Conservation (phyloP, 805 yeast species). For the Yarrowia porcina region DNA sequence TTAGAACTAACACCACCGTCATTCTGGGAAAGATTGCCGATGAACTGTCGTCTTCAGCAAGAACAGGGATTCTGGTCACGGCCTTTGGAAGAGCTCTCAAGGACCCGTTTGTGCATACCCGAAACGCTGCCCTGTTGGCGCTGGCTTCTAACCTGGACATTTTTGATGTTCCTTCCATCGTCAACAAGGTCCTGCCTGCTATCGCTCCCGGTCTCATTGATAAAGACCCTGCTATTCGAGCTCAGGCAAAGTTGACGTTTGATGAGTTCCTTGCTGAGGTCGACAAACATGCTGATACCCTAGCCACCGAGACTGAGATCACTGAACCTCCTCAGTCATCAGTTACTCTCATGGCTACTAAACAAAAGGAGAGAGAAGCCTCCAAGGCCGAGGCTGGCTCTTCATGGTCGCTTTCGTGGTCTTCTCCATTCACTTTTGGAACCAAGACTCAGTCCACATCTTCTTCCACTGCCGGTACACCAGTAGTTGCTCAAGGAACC, state of each 20-base stretch:
- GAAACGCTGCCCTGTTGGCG: slow-evolving; percentile 73
- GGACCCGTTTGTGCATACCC: slow-evolving; percentile 73
- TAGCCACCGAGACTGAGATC: slow-evolving; percentile 7
- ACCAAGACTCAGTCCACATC: slow-evolving; percentile 18
- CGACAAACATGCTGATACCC: slow-evolving; percentile 33
- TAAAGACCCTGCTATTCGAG: slow-evolving; percentile 62
- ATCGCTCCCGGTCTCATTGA: slow-evolving; percentile 83
- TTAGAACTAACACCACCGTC: slow-evolving; percentile 72
- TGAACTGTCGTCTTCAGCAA: slow-evolving; percentile 51
- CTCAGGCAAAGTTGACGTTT: slow-evolving; percentile 67
- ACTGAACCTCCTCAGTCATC: slow-evolving; percentile 16
- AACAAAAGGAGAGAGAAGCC: slow-evolving; percentile 9
- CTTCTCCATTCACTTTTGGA: slow-evolving; percentile 16
- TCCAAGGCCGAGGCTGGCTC: slow-evolving; percentile 1
- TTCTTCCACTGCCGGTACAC: slow-evolving; percentile 3
- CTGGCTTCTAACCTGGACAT: slow-evolving; percentile 60
- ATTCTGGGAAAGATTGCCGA: slow-evolving; percentile 64
- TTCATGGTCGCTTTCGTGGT: slow-evolving; percentile 21
- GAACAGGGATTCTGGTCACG: slow-evolving; percentile 75
- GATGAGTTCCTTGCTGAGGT: slow-evolving; percentile 58
- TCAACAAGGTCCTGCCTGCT: slow-evolving; percentile 76
- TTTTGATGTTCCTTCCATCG: slow-evolving; percentile 71
- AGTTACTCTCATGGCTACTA: not conserved
- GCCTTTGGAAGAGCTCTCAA: slow-evolving; percentile 81
- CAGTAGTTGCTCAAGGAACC: slow-evolving; percentile 10